Evolutionary conservation across 129 eudicot genomes (phyloP), one percentile per base, ranked within the genome.

Genomic region (Lonicera japonica): DNA sequence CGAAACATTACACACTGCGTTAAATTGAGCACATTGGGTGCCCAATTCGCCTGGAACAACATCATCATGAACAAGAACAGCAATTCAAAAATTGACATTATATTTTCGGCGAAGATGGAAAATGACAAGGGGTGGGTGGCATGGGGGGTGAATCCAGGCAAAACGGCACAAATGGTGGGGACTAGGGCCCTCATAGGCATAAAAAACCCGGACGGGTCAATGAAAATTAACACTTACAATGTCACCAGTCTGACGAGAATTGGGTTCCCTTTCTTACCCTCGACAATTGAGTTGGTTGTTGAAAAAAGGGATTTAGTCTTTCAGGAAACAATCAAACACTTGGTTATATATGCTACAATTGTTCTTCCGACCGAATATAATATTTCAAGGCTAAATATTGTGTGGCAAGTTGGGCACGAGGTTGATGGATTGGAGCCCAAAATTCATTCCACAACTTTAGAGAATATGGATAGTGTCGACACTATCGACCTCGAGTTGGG

Each of bases 101-200:
- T 54, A 2, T 34, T 65, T 21, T 71, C 67, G 2, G 66, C 77
- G 0, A 58, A 47, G 67, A 55, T 73, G 17, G 21, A 70, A 0
- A 9, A 16, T 2, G 67, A 53, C 17, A 15, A 45, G 11, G 72
- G 67, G 11, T 73, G 77, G 77, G 20, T 66, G 45, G 68, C 68
- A 1, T 63, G 68, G 68, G 77, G 77, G 46, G 13, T 73, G 46
- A 73, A 73, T 67, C 72, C 72, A 0, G 56, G 47, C 5, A 11
- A 47, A 11, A 36, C 36, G 3, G 54, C 54, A 2, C 64, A 17
- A 21, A 73, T 73, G 77, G 72, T 50, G 13, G 77, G 77, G 46
- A 73, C 77, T 21, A 43, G 67, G n/a, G 77, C 77, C 45, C 66
- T 73, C 6, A 65, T 73, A 19, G 77, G 77, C 21, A 15, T 73